Percentiles rank a stretch among this genome's conserved stretches.
Conservation (phyloP, 129 eudicot genomes). For the Pittosporum tobira region DNA sequence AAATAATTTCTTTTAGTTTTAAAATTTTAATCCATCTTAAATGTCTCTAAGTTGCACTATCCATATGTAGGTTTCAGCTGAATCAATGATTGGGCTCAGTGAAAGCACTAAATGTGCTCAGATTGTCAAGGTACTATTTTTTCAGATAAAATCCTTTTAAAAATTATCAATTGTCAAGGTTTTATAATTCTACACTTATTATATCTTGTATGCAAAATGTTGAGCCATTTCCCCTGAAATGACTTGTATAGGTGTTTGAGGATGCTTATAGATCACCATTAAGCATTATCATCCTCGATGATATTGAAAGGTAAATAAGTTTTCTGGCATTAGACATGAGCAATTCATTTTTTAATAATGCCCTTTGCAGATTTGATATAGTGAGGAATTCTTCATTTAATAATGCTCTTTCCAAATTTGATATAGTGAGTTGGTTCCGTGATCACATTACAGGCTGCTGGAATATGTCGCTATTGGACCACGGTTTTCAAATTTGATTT, state of each 20-base stretch:
- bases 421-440: slow-evolving; percentile 2
- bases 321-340: slow-evolving; percentile 3
- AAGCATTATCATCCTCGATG: slow-evolving; percentile 85
- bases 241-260: slow-evolving; percentile 64
- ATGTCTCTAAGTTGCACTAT: slow-evolving; percentile 1
- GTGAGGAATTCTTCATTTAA: too few species aligned
- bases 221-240: slow-evolving; percentile 22
- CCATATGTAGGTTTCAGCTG: slow-evolving; percentile 76
- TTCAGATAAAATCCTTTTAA: too few species aligned
- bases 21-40: too few species aligned
- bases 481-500: slow-evolving; percentile 89
- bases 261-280: slow-evolving; percentile 94
- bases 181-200: slow-evolving; percentile 10
- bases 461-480: slow-evolving; percentile 98
- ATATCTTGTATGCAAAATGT: slow-evolving; percentile 4
- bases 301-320: slow-evolving; percentile 75
- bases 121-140: slow-evolving; percentile 79
- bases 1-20: too few species aligned
- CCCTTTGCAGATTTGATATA: not conserved
- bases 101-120: slow-evolving; percentile 93
- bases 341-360: too few species aligned
- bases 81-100: slow-evolving; percentile 97
- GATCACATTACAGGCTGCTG: slow-evolving; percentile 47
- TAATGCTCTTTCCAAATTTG: not conserved
- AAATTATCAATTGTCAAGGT: too few species aligned